Percentiles rank a stretch among this genome's conserved stretches.
Evolutionary conservation across 495 filamentous ascomycete species (phyloP).

Genomic region (Darksidea phi): DNA sequence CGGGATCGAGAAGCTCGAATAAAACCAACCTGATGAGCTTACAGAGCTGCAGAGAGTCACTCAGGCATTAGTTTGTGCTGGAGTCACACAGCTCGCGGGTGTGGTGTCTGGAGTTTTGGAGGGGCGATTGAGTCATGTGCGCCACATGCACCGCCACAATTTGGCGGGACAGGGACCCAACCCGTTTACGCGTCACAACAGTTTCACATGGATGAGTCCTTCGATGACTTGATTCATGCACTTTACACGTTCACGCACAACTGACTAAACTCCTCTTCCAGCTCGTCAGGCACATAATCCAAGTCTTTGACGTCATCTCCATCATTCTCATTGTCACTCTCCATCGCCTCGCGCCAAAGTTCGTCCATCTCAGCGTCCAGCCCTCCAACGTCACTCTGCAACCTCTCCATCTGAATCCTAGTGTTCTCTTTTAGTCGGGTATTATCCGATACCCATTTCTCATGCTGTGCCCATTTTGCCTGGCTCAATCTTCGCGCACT

Average conservation of each 20-base stretch:
- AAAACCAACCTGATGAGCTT: no score
- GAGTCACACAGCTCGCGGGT: neutral
- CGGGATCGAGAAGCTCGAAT: no score
- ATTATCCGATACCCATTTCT: conserved; percentile 9
- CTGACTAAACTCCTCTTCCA: neutral
- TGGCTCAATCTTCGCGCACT: conserved; percentile 4
- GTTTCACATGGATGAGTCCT: neutral
- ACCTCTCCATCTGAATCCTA: conserved; percentile 2
- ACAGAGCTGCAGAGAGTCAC: no score
- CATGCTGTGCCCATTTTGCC: conserved; percentile 11
- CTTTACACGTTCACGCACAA: neutral
- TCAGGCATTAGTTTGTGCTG: no score
- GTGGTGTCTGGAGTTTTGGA: neutral
- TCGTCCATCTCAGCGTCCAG: conserved; percentile 1
- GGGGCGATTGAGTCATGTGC: neutral
- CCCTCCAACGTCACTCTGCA: neutral
- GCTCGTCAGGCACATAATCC: neutral
- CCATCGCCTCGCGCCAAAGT: conserved; percentile 12
- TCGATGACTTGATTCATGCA: no score
- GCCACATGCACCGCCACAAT: no score
- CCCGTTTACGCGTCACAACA: neutral
- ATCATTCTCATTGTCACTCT: conserved; percentile 4
- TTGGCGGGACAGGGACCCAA: neutral
- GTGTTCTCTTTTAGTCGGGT: neutral
- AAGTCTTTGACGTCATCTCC: conserved; percentile 1